phyloP scores from a whole-genome alignment of 495 filamentous ascomycete species.

The Xylaria cubensis region DNA sequence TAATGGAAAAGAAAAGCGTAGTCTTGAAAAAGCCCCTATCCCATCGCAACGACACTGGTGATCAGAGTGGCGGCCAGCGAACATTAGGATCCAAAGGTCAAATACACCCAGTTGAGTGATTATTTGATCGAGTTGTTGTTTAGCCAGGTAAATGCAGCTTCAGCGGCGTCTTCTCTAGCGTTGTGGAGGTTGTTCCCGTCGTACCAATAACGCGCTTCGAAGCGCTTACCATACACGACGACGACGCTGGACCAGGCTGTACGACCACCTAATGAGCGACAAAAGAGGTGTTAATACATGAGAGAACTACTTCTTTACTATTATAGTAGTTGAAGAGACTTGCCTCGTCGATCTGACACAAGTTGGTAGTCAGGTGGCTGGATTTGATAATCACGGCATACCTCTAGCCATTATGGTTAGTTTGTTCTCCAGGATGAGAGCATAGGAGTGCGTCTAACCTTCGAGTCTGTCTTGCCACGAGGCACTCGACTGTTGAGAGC shows the following conservation, averaged over 20 bases:
- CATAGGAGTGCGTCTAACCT: constrained; percentile 33
- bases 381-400: constrained; percentile 63
- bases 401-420: constrained; percentile 53
- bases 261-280: constrained; percentile 69
- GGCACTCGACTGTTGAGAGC: constrained; percentile 29
- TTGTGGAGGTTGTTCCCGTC: constrained; percentile 86
- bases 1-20: neutral
- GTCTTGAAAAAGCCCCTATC: constrained; percentile 23
- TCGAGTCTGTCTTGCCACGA: constrained; percentile 47
- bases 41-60: constrained; percentile 23
- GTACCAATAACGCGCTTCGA: constrained; percentile 86
- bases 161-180: constrained; percentile 88
- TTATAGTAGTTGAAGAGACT: constrained; percentile 32
- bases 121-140: constrained; percentile 26
- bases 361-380: constrained; percentile 69
- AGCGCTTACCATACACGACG: constrained; percentile 58
- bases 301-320: neutral
- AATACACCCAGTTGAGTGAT: neutral
- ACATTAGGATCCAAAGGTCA: neutral
- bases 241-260: constrained; percentile 89
- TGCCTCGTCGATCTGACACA: constrained; percentile 81
- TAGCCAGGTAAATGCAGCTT: constrained; percentile 67
- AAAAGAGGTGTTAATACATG: constrained; percentile 22
- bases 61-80: neutral
- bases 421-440: constrained; percentile 6